Conservation (phyloP, 345 rosid species). For the Rhodomyrtus tomentosa region DNA sequence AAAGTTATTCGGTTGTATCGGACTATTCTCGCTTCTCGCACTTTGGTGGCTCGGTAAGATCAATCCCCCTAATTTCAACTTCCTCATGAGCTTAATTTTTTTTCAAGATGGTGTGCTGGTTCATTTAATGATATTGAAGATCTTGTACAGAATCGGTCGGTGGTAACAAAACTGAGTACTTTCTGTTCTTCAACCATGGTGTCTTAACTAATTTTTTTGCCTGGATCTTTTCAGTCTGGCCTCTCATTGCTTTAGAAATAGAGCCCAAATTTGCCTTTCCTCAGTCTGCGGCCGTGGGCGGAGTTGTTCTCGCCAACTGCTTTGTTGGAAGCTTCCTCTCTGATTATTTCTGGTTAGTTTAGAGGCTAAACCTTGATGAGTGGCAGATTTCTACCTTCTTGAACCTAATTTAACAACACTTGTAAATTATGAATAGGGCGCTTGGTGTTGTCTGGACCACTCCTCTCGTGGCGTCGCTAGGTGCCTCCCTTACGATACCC, state of each 20-base stretch:
- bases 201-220: not conserved
- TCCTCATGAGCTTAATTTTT: not conserved
- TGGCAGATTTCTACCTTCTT: not conserved
- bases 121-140: not conserved
- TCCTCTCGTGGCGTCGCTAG: slow-evolving; percentile 33
- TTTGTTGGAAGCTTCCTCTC: slow-evolving; percentile 27
- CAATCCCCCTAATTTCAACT: not conserved
- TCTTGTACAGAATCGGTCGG: not conserved
- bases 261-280: slow-evolving; percentile 31
- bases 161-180: not conserved
- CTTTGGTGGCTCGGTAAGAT: slow-evolving; percentile 39
- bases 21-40: slow-evolving; percentile 20
- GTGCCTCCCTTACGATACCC: slow-evolving; percentile 28
- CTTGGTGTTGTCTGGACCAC: slow-evolving; percentile 34
- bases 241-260: slow-evolving; percentile 25
- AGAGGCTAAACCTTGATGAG: not conserved
- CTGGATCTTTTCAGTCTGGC: slow-evolving; percentile 17
- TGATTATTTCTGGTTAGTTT: slow-evolving; percentile 28
- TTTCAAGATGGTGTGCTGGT: not conserved
- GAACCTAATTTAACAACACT: not conserved
- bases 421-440: slow-evolving; percentile 12
- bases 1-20: slow-evolving; percentile 31
- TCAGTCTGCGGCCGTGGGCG: slow-evolving; percentile 8
- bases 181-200: not conserved
- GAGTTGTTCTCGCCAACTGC: slow-evolving; percentile 14